Evolutionary conservation across 1,284 basidiomycete genomes (phyloP), one percentile per base, ranked within the genome.

Genomic region (Mrakiaceae sp.): DNA sequence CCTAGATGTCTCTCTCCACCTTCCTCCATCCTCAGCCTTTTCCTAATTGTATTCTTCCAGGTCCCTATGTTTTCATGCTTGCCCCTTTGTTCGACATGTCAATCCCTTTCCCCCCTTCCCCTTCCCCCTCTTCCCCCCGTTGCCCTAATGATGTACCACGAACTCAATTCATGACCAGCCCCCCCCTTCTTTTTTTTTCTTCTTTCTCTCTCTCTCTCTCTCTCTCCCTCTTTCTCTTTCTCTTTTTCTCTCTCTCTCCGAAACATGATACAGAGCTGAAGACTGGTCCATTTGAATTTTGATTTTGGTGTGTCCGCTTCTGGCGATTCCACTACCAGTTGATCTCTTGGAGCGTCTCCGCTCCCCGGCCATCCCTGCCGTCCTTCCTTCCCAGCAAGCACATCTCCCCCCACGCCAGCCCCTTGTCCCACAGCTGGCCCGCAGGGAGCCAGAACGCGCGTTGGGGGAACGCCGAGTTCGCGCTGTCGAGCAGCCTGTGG

Each of bases 401-500:
- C 69, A 81, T 81, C 66, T 81, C 78, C 10, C 80, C 80, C 69
- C 77, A 81, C 7, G 72, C 70, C 66, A 79, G 76, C 9, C 72
- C 72, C 4, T 70, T 66, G 39, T 83, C 81, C 87, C 87, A 90
- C 65, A 76, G 75, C 52, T 79, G 74, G 6, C 84, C 83, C 4
- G 27, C 27, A 27, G 91, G 92, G 60, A 88, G 74, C 85, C 88
- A 93, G 65, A 95, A 77, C 46, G 83, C 80, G 60, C 92, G 80
- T 49, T 87, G 85, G 70, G 90, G 76, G 67, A 84, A 74, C 56
- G 82, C 79, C 2, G 90, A 91, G 71, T 85, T 81, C n/a, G 80
- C 78, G 3, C 84, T 81, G 74, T 96, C 91, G 65, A 97, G 80
- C 80, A 94, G 94, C 5, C 85, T 83, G 43, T 79, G 76, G 77